Evolutionary conservation across 1,284 basidiomycete genomes (phyloP), one percentile per base, ranked within the genome.

Genomic region (Mycosarcoma maydis): DNA sequence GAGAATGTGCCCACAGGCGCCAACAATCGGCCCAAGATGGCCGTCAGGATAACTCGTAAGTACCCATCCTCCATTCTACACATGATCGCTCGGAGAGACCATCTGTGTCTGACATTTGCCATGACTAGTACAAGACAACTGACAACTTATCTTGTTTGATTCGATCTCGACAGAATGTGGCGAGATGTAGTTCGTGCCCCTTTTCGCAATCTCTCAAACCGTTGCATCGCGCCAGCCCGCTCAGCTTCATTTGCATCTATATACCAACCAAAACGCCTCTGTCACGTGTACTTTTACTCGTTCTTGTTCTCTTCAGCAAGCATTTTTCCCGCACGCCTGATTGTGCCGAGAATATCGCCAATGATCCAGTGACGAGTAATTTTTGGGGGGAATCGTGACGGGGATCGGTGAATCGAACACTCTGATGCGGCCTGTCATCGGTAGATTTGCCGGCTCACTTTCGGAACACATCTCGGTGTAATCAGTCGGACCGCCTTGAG

Each of bases 1-100:
- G 80, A 81, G 39, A 79, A 81, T 34, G 76, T 76, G 5, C 67
- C 78, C n/a, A 78, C 74, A 11, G 76, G 77, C 2, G 51, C 66
- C 0, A 79, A 77, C 40, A 79, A 79, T 29, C 41, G 77, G 13
- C 80, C 80, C 7, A 69, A 73, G 32, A 53, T 77, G 40, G 27
- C 68, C 8, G 76, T 81, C 6, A 49, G 68, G 20, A 54, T 81
- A 32, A 73, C 75, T 36, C 76, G 78, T 80, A 66, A 67, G 76
- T 72, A n/a, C n/a, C n/a, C n/a, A n/a, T n/a, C n/a, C n/a, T n/a
- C n/a, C n/a, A n/a, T n/a, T n/a, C n/a, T n/a, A n/a, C n/a, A n/a
- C n/a, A n/a, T 13, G 27, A 29, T 29, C 27, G 27, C 6, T 13
- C 6, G 27, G 7, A 29, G 27, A 29, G 6, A 6, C 27, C 13